Base-by-base conservation (phyloP, 2,329 filamentous ascomycete species). In the Erysiphe pisi region DNA sequence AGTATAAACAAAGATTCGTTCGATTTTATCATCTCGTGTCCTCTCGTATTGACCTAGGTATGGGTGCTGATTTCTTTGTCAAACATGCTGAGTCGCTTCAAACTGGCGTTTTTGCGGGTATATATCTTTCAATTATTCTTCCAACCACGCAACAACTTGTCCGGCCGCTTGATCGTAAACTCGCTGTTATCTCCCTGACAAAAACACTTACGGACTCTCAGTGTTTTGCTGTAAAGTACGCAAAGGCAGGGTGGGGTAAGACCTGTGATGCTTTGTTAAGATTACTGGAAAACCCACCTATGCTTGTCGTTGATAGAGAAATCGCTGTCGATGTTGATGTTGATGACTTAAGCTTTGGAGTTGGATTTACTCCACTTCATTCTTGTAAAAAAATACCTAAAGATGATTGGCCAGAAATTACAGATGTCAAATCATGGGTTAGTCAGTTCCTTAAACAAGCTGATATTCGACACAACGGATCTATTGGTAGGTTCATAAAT, bases 11-110 rank as follows among this genome's bases (percentile, higher is more conserved):
- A 77, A 91, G 93, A 76, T 97, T 99, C 82, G 91, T 94, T 76
- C 91, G 93, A 49, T 96, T 99, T 85, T 99, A 96, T 83, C 94
- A 99, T 83, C 89, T 97, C 79, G 88, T 98, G 77, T 93, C 92
- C 45, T 92, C 93, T n/a, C 80, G 80, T 45, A 78, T 89, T 61
- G 82, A 91, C 79, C 88, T 89, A 79, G 93, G 93, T n/a, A 89
- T 95, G 77, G 95, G 94, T 73, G 88, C 93, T 11, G 95, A 99
- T 83, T 97, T 93, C 84, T 95, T 97, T 84, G 92, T 97, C 83
- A 87, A 87, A 79, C 88, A 93, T 79, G 90, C 92, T n/a, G 92
- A 98, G 82, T 86, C 89, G 78, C 87, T 98, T 45, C 94, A 97
- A 83, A 85, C 88, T 40, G 89, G 89, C 75, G 87, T 95, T 63